Percentiles rank a stretch among this genome's conserved stretches.
Conservation (phyloP, 2,329 filamentous ascomycete genomes). For the Penicillium digitatum region DNA sequence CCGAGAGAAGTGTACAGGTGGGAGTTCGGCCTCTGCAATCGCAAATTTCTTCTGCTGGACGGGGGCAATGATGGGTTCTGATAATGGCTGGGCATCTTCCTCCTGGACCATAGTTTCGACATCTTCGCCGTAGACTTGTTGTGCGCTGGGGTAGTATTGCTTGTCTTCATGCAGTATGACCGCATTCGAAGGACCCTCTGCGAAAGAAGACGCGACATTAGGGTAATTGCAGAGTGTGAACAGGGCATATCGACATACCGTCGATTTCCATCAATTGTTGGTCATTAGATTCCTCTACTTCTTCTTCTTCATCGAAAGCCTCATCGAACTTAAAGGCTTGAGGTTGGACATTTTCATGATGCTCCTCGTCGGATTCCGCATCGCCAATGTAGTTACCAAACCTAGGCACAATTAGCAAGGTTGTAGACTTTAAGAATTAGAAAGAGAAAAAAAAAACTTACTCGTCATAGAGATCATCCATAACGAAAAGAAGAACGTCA, state of each 20-base stretch:
- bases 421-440: constrained; percentile 5
- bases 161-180: constrained; percentile 99
- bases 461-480: constrained; percentile 99
- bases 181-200: constrained; percentile 87
- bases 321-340: constrained; percentile 77
- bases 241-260: constrained; percentile 47
- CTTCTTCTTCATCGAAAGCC: constrained; percentile 59
- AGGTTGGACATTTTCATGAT: constrained; percentile 67
- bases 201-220: constrained; percentile 39
- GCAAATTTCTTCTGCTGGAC: constrained; percentile 95
- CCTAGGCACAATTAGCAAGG: constrained; percentile 48
- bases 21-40: constrained; percentile 85
- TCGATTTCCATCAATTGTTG: constrained; percentile 94
- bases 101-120: constrained; percentile 96
- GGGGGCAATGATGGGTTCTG: constrained; percentile 88
- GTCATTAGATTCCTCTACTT: constrained; percentile 60
- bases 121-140: constrained; percentile 89
- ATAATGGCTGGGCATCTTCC: constrained; percentile 89
- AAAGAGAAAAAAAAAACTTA: constrained; percentile 40
- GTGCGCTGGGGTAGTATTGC: constrained; percentile 97
- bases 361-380: constrained; percentile 82
- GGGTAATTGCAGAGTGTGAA: constrained; percentile 7
- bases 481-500: constrained; percentile 39
- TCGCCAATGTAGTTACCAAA: constrained; percentile 99
- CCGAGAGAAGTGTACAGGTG: constrained; percentile 80